Conservation (phyloP, 2,329 filamentous ascomycete genomes). For the Penicillium sclerotiorum region DNA sequence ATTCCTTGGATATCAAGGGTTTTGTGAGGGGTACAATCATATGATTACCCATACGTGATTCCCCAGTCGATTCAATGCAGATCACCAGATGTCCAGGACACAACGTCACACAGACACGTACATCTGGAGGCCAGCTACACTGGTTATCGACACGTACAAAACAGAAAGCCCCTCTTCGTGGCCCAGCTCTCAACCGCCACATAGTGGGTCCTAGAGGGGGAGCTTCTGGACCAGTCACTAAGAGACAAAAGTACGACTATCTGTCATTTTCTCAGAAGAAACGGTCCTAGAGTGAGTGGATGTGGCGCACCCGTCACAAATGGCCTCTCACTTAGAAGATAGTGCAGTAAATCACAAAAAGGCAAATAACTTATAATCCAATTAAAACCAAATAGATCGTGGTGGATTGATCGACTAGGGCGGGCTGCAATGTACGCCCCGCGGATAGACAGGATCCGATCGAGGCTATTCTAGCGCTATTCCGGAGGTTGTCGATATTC, state of each 20-base stretch:
- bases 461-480: slow-evolving; percentile 8
- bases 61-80: slow-evolving; percentile 19
- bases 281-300: neutral
- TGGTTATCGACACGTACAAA: too few relatives aligned
- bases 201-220: slow-evolving; percentile 17
- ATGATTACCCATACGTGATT: slow-evolving; percentile 18
- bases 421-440: slow-evolving; percentile 16
- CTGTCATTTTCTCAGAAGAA: slow-evolving; percentile 18
- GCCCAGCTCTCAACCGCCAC: slow-evolving; percentile 27
- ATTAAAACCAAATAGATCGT: neutral
- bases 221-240: slow-evolving; percentile 4
- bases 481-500: neutral
- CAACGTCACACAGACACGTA: slow-evolving; percentile 12
- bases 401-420: slow-evolving; percentile 19
- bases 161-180: slow-evolving; percentile 5
- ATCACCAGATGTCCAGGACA: slow-evolving; percentile 18
- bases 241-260: slow-evolving; percentile 5
- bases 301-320: slow-evolving; percentile 12
- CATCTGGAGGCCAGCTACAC: too few relatives aligned
- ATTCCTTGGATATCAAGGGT: too few relatives aligned
- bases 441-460: slow-evolving; percentile 14
- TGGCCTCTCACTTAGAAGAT: too few relatives aligned
- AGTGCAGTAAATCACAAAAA: neutral
- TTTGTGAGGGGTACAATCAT: slow-evolving; percentile 9
- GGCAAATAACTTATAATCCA: neutral